Base-by-base conservation (phyloP, 2,329 filamentous ascomycete genomes). In the Bimuria novae-zelandiae region DNA sequence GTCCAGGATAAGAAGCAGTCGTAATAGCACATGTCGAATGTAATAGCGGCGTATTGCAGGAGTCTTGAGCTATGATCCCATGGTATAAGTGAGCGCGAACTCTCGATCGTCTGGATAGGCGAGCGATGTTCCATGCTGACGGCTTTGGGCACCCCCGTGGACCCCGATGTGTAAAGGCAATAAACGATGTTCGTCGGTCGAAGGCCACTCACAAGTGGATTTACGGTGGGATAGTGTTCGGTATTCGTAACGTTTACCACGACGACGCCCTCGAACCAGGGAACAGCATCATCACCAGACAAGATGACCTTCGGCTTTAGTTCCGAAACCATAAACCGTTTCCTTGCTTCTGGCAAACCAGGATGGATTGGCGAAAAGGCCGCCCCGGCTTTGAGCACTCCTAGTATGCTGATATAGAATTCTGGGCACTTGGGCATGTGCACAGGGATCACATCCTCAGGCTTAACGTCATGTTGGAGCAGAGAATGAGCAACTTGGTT, bases 21-120 rank as follows among this genome's bases (percentile, higher is more conserved):
- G 48, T 76, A 78, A 54, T 78, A 78, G 52, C 76, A 78, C 76
- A 78, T 78, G 52, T 78, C 76, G 51, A 77, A 77, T 7, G 73
- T 75, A 4, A 65, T 68, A 10, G 75, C 75, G 27, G 76, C 76
- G 53, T 76, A 78, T 52, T 78, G 76, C 10, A 78, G 57, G 7
- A 78, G 61, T 32, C 74, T 65, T 12, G 74, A 76, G 17, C 64
- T 56, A 19, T 57, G 29, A 8, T 57, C 65, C 75, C 76, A 77
- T 8, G 75, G 75, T n/a, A 78, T 62, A 7, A 75, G 49, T 1
- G 60, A 49, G 47, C 66, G 64, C 2, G 75, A 76, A 42, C 69
- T 73, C 36, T 71, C 66, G 32, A 78, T 68, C 0, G 76, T 77
- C 33, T 77, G 75, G 1, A 76, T 61, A 7, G 75, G 74, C 44